Base-by-base conservation (phyloP, 352 stramenopile genomes). In the Globisporangium nagaii region DNA sequence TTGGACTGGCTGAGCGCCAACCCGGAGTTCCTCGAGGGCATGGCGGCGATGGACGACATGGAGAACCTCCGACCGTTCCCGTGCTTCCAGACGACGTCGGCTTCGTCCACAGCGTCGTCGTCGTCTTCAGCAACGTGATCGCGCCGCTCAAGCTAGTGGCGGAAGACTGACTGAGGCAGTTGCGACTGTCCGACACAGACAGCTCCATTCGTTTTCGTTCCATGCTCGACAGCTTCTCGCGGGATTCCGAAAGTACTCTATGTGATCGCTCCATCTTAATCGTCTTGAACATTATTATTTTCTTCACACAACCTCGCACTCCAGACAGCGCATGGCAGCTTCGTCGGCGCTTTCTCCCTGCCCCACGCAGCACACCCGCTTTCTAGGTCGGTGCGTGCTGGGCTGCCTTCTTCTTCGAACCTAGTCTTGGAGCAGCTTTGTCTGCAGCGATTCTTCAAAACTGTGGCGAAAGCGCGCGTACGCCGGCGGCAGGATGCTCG, bases 371-470 rank as follows among this genome's bases (percentile, higher is more conserved):
- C n/a, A n/a, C n/a, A n/a, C n/a, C n/a, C n/a, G n/a, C n/a, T n/a
- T n/a, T n/a, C n/a, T n/a, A n/a, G n/a, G n/a, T n/a, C n/a, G n/a
- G n/a, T n/a, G n/a, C n/a, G n/a, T n/a, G n/a, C n/a, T n/a, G n/a
- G n/a, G n/a, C n/a, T n/a, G n/a, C n/a, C n/a, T n/a, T n/a, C n/a
- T n/a, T n/a, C n/a, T n/a, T n/a, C n/a, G n/a, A n/a, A n/a, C n/a
- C 25, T 44, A 66, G 32, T 77, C 65, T 28, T 77, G 59, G 15
- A 91, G 67, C 34, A 89, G 58, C 24, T 83, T 86, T 30, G 77
- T 74, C 20, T 91, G 75, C 50, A 91, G 60, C 36, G 76, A 79
- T 35, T 86, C 71, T 49, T 89, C 78, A 47, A 87, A 84, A 19
- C 60, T 78, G 43, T 88, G 72, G 47, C 75, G 69, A 53, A 85